A percentile compares a stretch with the other conserved stretches of the same genome.
Evolutionary conservation across 1,284 basidiomycete genomes (phyloP).

Genomic region (Pseudozyma pruni): DNA sequence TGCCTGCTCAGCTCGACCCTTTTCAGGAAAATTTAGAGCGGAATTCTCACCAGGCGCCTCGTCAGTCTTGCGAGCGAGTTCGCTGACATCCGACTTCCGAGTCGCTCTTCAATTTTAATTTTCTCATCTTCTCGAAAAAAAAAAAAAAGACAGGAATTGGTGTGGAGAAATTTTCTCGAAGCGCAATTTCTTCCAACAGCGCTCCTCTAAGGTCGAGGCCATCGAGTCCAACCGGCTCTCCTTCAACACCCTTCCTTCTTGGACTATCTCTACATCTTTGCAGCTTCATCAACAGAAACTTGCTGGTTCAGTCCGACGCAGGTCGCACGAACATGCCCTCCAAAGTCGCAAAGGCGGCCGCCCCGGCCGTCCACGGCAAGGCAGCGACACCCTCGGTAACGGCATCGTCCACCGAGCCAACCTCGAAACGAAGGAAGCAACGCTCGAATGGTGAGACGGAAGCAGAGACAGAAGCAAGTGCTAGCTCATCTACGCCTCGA

Average conservation of each 20-base stretch:
- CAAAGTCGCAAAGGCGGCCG: conserved; percentile 24
- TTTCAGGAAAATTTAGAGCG: conserved; percentile 8
- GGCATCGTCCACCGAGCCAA: conserved; percentile 20
- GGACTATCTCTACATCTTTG: too few relatives aligned
- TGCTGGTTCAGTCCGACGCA: too few relatives aligned
- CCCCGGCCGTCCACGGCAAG: conserved; percentile 23
- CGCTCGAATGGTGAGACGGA: conserved; percentile 2
- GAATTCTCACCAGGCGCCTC: not conserved
- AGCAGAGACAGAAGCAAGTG: conserved; percentile 1
- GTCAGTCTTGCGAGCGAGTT: not conserved
- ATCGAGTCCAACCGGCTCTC: too few relatives aligned
- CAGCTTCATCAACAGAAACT: too few relatives aligned
- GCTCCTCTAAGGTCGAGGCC: too few relatives aligned
- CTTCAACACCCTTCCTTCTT: too few relatives aligned
- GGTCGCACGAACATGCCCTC: conserved; percentile 24
- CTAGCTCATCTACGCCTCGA: conserved; percentile 5
- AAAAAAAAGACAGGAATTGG: conserved; percentile 17
- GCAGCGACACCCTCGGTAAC: conserved; percentile 10
- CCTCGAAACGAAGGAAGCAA: conserved; percentile 25
- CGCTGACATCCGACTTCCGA: conserved; percentile 19
- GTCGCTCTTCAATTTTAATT: conserved; percentile 9
- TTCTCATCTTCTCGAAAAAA: conserved; percentile 12
- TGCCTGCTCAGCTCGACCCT: conserved; percentile 11
- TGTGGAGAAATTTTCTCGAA: conserved; percentile 24
- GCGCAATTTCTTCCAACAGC: not conserved